Percentiles rank a stretch among this genome's conserved stretches.
These are phyloP conservation scores for Austropuccinia psidii DNA, from an alignment of 1,284 basidiomycete genomes.

Conservation along the genomic window DNA sequence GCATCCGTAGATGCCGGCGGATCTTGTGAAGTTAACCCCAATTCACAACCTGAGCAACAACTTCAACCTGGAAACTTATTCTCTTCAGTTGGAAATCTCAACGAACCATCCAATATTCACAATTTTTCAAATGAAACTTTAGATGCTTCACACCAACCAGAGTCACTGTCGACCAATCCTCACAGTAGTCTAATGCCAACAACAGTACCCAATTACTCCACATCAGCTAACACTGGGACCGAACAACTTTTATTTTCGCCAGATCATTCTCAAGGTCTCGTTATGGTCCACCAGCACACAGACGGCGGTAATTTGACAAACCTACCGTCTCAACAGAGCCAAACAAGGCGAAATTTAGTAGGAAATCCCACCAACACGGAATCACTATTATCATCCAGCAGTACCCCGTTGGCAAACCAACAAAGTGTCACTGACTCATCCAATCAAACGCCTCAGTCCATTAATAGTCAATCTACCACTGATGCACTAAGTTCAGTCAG, in stretches of 20 bases:
- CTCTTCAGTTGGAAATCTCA: not conserved
- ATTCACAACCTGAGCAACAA: not conserved
- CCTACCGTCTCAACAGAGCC: too few species aligned
- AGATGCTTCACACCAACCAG: not conserved
- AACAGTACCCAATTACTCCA: not conserved
- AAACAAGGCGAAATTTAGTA: too few species aligned
- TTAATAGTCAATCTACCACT: not conserved
- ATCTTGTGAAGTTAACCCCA: not conserved
- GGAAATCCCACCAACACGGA: too few species aligned
- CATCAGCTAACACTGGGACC: not conserved
- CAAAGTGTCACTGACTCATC: too few species aligned
- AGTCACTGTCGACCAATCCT: not conserved
- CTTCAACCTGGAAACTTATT: not conserved
- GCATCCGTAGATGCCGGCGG: constrained; percentile 63
- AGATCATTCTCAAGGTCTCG: constrained; percentile 3
- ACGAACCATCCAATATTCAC: not conserved
- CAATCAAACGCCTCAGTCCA: not conserved
- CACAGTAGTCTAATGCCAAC: not conserved
- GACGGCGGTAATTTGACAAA: not conserved
- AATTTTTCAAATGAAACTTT: not conserved
- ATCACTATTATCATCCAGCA: too few species aligned
- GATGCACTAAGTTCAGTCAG: not conserved
- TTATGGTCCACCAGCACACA: constrained; percentile 1
- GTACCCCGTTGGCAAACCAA: too few species aligned
- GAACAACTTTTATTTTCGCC: constrained; percentile 22